Percentiles rank a stretch among this genome's conserved stretches.
Evolutionary conservation across 2,329 filamentous ascomycete genomes (phyloP).

Genomic region (Exophiala sp.): DNA sequence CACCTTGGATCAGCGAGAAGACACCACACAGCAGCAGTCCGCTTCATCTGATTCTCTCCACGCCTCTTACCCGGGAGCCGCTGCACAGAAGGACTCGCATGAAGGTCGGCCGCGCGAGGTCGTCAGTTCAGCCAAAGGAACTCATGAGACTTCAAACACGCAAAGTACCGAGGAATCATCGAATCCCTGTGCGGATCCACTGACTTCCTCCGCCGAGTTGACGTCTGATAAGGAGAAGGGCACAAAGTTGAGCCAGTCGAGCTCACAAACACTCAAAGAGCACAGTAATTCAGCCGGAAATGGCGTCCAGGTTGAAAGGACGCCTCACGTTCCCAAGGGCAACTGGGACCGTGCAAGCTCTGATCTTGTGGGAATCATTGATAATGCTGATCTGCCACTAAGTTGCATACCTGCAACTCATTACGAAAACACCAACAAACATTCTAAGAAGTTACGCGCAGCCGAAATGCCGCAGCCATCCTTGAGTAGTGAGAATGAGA

Average conservation of each 20-base stretch:
- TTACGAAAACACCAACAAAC: background rate
- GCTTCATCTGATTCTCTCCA: no score
- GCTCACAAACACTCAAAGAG: background rate
- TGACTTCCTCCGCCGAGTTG: background rate
- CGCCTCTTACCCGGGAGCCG: no score
- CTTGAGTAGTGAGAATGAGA: background rate
- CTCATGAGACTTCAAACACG: background rate
- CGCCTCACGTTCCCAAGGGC: conserved; percentile 7
- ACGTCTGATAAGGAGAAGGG: background rate
- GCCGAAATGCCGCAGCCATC: background rate
- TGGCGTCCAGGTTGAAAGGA: conserved; percentile 8
- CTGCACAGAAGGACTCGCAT: no score
- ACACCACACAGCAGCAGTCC: no score
- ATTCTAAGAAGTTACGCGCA: background rate
- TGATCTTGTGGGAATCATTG: background rate
- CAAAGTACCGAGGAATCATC: background rate
- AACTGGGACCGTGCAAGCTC: background rate
- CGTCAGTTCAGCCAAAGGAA: no score
- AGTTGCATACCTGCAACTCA: conserved; percentile 1
- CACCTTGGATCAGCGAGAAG: no score
- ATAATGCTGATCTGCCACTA: background rate
- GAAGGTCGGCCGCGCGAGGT: no score
- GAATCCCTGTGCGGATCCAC: background rate
- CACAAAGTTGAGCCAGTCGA: background rate
- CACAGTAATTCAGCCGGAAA: background rate